Base-by-base conservation (phyloP, 2,329 filamentous ascomycete genomes). In the Colletotrichum simmondsii region DNA sequence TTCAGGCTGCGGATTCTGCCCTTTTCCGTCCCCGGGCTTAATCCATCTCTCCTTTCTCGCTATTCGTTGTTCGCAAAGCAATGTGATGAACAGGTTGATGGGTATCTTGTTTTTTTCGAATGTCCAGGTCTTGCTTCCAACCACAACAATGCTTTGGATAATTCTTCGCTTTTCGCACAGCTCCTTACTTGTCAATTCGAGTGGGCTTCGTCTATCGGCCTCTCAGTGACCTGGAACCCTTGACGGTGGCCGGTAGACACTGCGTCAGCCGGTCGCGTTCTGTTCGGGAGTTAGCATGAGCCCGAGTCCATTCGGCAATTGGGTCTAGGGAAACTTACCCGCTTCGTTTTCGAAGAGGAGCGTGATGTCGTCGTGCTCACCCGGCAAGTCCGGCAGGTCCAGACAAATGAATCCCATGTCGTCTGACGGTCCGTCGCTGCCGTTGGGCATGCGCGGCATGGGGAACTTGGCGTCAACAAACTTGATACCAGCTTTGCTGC, bases 401-500 rank as follows among this genome's bases (percentile, higher is more conserved):
- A 98, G 83, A 80, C 94, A 97, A 52, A 97, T 88, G 84, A 96
- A 98, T 30, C 91, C 89, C 79, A 91, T 90, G 74, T 92, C 91
- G 59, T 90, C 86, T 72, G 85, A 86, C 73, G 87, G 86, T 32
- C 83, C 81, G 57, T 87, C 82, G 73, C 87, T 87, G 72, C 87
- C 86, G 71, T 86, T 81, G 56, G 88, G 81, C 76, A 91, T 81
- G 73, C 88, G 92, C 5, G 95, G 95, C 67, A 98, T 85, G 3
- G 94, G 93, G 78, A 98, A 98, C 81, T 98, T 98, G 73, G 95
- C 95, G 80, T 98, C 95, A 30, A 96, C 92, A 75, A 98, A 90
- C 80, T 92, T 93, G 69, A 98, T 84, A 8, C 92, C 92, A 42
- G 89, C 89, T 80, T 95, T 95, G 75, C 89, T 88, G 62, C 89